phyloP scores from a whole-genome alignment of 805 yeast species.

The Kuraishia borneana region DNA sequence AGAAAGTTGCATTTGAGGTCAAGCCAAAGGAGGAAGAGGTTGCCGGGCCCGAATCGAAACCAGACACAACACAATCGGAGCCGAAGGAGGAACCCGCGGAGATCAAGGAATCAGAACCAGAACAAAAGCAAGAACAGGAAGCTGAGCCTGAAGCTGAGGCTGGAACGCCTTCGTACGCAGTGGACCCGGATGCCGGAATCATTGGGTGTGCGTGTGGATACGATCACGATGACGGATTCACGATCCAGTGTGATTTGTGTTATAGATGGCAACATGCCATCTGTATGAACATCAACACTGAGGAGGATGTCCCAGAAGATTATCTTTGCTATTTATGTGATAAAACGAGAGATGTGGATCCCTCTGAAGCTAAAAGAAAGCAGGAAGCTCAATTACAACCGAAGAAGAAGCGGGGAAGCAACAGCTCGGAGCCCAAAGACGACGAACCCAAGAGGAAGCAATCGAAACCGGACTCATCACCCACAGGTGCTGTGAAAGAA shows the following conservation, averaged over 20 bases:
- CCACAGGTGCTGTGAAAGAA: conserved; percentile 1
- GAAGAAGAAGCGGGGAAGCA: conserved; percentile 13
- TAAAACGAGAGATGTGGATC: conserved; percentile 27
- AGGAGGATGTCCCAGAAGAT: conserved; percentile 71
- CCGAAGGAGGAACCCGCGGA: neutral
- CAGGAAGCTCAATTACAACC: conserved; percentile 25
- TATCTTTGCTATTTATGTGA: conserved; percentile 76
- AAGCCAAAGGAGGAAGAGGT: conserved; percentile 1
- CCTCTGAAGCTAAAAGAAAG: conserved; percentile 19
- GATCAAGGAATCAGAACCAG: conserved; percentile 1
- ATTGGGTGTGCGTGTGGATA: conserved; percentile 86
- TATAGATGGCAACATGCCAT: conserved; percentile 91
- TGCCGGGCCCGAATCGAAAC: neutral
- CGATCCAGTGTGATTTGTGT: conserved; percentile 90
- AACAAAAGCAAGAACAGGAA: neutral
- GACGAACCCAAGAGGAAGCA: conserved; percentile 1
- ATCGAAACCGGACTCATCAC: neutral
- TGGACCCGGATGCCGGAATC: conserved; percentile 72
- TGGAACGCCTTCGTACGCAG: conserved; percentile 37
- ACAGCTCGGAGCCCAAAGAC: neutral
- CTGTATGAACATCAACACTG: conserved; percentile 72
- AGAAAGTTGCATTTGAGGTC: conserved; percentile 4
- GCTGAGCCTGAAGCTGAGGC: neutral
- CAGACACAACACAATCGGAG: too few relatives aligned
- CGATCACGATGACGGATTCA: conserved; percentile 86